Evolutionary conservation across 345 rosid genomes (phyloP).

Genomic region (Populus davidiana): DNA sequence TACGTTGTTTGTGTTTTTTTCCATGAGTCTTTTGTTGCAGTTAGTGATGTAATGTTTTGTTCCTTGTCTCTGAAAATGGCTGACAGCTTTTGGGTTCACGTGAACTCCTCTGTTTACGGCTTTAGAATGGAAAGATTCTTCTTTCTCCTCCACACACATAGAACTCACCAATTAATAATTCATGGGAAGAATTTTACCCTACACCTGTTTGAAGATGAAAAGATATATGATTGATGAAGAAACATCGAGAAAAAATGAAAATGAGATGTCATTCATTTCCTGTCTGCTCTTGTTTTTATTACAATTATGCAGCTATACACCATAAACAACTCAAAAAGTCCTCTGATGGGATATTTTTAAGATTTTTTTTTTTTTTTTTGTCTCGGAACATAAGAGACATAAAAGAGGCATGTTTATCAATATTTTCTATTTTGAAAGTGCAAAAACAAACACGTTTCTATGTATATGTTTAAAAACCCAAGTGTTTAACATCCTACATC

Average conservation of each 20-base stretch:
- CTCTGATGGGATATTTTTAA: too few relatives aligned
- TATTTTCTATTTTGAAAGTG: too few relatives aligned
- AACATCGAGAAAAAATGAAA: background rate
- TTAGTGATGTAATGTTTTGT: slow-evolving; percentile 6
- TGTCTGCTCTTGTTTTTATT: background rate
- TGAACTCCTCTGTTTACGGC: slow-evolving; percentile 22
- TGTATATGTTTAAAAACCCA: background rate
- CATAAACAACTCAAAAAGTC: background rate
- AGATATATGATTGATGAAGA: background rate
- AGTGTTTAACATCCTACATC: background rate
- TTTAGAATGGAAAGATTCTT: slow-evolving; percentile 9
- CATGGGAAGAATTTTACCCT: background rate
- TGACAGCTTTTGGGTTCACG: slow-evolving; percentile 37
- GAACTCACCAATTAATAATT: background rate
- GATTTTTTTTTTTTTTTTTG: too few relatives aligned
- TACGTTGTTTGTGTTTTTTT: background rate
- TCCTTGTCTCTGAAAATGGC: slow-evolving; percentile 21
- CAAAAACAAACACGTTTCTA: too few relatives aligned
- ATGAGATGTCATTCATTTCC: background rate
- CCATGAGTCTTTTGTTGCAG: slow-evolving; percentile 2
- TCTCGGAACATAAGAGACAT: too few relatives aligned
- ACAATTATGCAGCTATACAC: background rate
- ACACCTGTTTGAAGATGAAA: background rate
- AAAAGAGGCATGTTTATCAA: too few relatives aligned
- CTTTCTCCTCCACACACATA: background rate